Percentiles rank a stretch among this genome's conserved stretches.
Evolutionary conservation across 2,329 filamentous ascomycete species (phyloP).

Genomic region (Fusarium musae): DNA sequence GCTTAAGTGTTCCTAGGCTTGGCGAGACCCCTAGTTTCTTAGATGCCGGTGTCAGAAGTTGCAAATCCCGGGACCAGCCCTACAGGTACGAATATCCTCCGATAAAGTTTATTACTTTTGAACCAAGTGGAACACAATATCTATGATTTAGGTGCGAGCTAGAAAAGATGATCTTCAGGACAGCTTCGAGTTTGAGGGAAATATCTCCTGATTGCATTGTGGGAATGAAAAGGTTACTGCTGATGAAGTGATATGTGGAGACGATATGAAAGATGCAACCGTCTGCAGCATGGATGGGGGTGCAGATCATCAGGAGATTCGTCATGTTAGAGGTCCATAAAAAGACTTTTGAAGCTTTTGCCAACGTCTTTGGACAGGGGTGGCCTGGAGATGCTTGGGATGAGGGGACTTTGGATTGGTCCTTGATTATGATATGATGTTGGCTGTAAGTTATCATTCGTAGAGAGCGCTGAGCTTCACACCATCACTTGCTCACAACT

Average conservation of each 20-base stretch:
- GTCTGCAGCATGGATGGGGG: not conserved
- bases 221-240: not conserved
- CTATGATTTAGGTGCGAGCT: too few species aligned
- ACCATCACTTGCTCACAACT: not conserved
- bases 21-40: not conserved
- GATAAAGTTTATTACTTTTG: not conserved
- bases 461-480: not conserved
- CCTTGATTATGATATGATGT: not conserved
- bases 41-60: not conserved
- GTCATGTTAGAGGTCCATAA: not conserved
- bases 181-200: not conserved
- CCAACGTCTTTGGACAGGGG: not conserved
- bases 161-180: not conserved
- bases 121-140: not conserved
- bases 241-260: not conserved
- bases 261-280: not conserved
- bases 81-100: not conserved
- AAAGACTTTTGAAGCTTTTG: conserved; percentile 2
- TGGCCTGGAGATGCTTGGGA: not conserved
- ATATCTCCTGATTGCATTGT: not conserved
- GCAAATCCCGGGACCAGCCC: not conserved
- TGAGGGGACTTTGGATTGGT: not conserved
- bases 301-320: conserved; percentile 2
- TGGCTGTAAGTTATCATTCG: not conserved
- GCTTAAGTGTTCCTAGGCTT: not conserved